Evolutionary conservation across 1,284 basidiomycete species (phyloP).

Genomic region (Meripilus lineatus): DNA sequence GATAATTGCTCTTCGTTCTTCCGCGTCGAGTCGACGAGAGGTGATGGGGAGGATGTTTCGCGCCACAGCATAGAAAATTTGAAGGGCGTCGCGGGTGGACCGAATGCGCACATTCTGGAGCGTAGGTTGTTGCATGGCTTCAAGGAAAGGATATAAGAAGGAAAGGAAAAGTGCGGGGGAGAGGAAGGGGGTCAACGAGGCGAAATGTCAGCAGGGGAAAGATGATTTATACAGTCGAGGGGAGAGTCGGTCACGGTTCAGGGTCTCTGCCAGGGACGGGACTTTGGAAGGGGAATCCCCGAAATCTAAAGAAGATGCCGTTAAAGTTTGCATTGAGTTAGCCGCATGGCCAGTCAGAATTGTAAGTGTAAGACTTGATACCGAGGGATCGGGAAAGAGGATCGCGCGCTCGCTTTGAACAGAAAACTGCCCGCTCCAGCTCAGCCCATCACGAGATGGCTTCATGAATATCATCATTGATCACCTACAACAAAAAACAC

Average conservation of each 20-base stretch:
- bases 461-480: too few species aligned
- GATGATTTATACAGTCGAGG: conserved; percentile 17
- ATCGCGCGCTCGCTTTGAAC: too few species aligned
- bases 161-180: conserved; percentile 14
- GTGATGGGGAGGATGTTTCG: conserved; percentile 65
- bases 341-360: conserved; percentile 13
- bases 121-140: conserved; percentile 58
- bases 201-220: conserved; percentile 7
- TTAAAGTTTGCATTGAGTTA: conserved; percentile 27
- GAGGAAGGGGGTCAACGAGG: conserved; percentile 9
- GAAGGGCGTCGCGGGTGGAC: conserved; percentile 71
- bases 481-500: too few species aligned
- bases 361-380: conserved; percentile 11
- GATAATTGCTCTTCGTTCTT: conserved; percentile 43
- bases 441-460: too few species aligned
- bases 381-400: conserved; percentile 12
- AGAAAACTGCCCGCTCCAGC: too few species aligned
- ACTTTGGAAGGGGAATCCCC: conserved; percentile 28
- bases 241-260: conserved; percentile 15
- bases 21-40: conserved; percentile 72
- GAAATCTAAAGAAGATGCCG: conserved; percentile 29
- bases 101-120: conserved; percentile 69
- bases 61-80: conserved; percentile 74
- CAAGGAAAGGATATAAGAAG: conserved; percentile 15
- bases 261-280: conserved; percentile 15